Conservation (phyloP, 805 yeast species). For the Ogataea henricii region DNA sequence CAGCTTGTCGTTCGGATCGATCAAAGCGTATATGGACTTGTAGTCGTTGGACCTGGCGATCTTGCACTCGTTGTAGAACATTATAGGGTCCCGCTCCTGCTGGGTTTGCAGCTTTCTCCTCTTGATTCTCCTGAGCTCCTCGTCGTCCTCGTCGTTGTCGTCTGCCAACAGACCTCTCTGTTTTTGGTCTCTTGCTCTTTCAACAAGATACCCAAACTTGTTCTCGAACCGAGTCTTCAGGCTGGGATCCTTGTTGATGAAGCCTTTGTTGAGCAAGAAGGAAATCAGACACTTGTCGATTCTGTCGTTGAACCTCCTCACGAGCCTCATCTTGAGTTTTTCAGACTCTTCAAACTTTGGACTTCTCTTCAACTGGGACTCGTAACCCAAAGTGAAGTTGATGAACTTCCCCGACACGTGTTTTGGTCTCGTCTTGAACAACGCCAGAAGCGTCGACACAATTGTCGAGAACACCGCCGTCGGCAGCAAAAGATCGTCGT, state of each 20-base stretch:
- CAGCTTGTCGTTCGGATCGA: slow-evolving; percentile 60
- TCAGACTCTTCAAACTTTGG: slow-evolving; percentile 45
- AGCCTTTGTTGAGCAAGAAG: slow-evolving; percentile 36
- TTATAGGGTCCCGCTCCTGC: slow-evolving; percentile 19
- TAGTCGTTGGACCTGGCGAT: slow-evolving; percentile 48
- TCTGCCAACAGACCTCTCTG: slow-evolving; percentile 38
- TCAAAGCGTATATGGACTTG: slow-evolving; percentile 66
- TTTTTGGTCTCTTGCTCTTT: slow-evolving; percentile 30
- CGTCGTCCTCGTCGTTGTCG: slow-evolving; percentile 48
- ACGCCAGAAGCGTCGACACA: slow-evolving; percentile 59
- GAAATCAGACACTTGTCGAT: slow-evolving; percentile 36
- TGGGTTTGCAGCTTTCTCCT: slow-evolving; percentile 23
- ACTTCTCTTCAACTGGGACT: slow-evolving; percentile 54
- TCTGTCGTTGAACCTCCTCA: slow-evolving; percentile 39
- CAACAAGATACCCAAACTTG: slow-evolving; percentile 34
- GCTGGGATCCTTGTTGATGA: slow-evolving; percentile 34
- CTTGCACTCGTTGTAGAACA: slow-evolving; percentile 34
- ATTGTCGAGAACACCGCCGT: slow-evolving; percentile 67
- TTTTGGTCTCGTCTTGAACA: slow-evolving; percentile 69
- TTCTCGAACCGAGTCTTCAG: slow-evolving; percentile 36
- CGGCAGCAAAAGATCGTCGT: slow-evolving; percentile 54
- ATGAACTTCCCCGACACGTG: slow-evolving; percentile 56
- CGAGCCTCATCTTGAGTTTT: slow-evolving; percentile 32
- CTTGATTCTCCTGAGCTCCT: slow-evolving; percentile 26
- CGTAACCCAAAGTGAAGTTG: slow-evolving; percentile 60